Base-by-base conservation (phyloP, 257 asterid species). In the Fraxinus pennsylvanica region DNA sequence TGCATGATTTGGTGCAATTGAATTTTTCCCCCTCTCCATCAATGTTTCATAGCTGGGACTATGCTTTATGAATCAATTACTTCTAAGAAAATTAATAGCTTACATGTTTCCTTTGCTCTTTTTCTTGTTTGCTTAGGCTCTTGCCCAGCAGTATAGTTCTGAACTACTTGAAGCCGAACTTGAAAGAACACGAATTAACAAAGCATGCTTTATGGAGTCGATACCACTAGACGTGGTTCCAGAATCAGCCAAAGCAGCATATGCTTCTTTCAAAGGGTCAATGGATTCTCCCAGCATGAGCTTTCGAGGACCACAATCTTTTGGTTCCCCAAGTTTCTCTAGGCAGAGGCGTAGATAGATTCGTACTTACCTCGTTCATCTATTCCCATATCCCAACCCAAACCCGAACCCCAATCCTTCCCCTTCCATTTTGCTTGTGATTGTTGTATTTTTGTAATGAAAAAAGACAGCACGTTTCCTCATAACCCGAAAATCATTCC, bases 191-290 rank as follows among this genome's bases (percentile, higher is more conserved):
- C 84, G 97, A 75, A 89, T 96, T 79, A 96, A 96, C 81, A 91
- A 97, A 1, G 99, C 98, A 54, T 96, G 99, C 88, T 96, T 96
- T 66, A 92, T 92, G 73, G 99, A 93, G 84, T 84, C 97, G 0
- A 88, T 93, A 41, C 88, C 97, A 9, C 76, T 91, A 77, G 98
- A 90, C 79, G 82, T 94, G 0, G 91, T 93, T 73, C 97, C 99
- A 13, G 97, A 93, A 85, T 92, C 98, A 17, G 98, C 98, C 30
- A 96, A 93, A 89, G 97, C 97, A 70, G 97, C 99, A 9, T 93
- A 92, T 79, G 99, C 99, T 76, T 95, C 99, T 33, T 96, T 92
- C 63, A 87, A 93, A 81, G 97, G 92, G 69, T 80, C 94, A 12
- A 80, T 82, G 86, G 93, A 88, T 83, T 89, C 97, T 73, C 94